Base-by-base conservation (phyloP, 164 flowering plant species). In the Taxillus chinensis region DNA sequence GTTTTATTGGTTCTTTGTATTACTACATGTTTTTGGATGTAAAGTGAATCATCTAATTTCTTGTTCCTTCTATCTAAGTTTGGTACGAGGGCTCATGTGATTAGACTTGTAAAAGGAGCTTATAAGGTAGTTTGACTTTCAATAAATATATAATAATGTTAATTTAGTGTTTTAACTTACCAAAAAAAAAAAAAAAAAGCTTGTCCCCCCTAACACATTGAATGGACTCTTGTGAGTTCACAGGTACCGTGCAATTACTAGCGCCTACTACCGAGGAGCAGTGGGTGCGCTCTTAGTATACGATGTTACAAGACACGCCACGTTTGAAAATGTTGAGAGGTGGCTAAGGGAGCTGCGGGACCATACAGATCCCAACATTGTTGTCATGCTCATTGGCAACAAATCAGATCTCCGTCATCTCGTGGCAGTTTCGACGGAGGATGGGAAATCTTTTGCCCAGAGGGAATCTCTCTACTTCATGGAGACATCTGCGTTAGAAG, bases 221-320 rank as follows among this genome's bases (percentile, higher is more conserved):
- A 27, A 27, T 27, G 27, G 27, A 0, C 37, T 45, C 39, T 14
- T 12, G 8, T 46, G 54, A 52, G 48, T 52, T 39, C 51, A 39
- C 57, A 84, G 89, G 79, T 84, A 84, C 74, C 82, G 89, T 54
- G 89, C 89, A 60, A 84, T 84, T n/a, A 84, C 89, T 1, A 84
- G 89, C 73, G 86, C 89, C 59, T 84, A 84, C 67, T 84, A 84
- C 62, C 69, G 89, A 63, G 89, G 89, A 42, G 89, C 89, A 13
- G 86, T 84, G 13, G 89, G 88, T 60, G 88, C 88, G 48, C 69
- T 83, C 17, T 82, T 83, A 17, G 88, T 83, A 40, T 84, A 82
- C 58, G 89, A 84, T 64, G 83, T 84, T 17, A 84, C 86, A 43
- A 73, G 89, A 17, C 78, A 80, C 38, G 46, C 83, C 15, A 85